Percentiles rank a stretch among this genome's conserved stretches.
Conservation (phyloP, 169 alveolate genomes). For the Plasmodium berghei region DNA sequence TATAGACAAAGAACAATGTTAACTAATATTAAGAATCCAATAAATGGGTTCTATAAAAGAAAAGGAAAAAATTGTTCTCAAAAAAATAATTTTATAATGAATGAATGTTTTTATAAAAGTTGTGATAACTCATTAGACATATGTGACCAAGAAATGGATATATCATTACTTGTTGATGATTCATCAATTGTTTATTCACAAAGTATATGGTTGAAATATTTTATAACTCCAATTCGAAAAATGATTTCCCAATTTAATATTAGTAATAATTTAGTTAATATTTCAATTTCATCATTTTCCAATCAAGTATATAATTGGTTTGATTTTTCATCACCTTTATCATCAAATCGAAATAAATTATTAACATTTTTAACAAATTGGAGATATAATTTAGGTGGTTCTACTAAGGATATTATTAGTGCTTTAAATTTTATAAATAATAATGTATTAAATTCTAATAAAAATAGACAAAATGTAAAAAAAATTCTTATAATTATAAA, state of each 20-base stretch:
- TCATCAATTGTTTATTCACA: conserved; percentile 16
- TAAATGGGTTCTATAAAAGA: conserved; percentile 52
- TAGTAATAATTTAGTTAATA: conserved; percentile 24
- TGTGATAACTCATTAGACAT: conserved; percentile 69
- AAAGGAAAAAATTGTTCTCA: conserved; percentile 64
- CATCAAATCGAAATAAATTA: conserved; percentile 25
- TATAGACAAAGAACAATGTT: conserved; percentile 4
- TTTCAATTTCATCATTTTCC: conserved; percentile 42
- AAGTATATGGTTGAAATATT: conserved; percentile 22
- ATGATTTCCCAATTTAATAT: conserved; percentile 36
- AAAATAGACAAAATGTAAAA: conserved; percentile 37
- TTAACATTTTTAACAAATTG: conserved; percentile 15
- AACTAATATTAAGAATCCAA: neutral
- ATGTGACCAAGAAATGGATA: conserved; percentile 35
- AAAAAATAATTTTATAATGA: conserved; percentile 15
- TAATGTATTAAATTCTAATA: conserved; percentile 18
- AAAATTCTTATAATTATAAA: conserved; percentile 37
- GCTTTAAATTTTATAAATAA: conserved; percentile 23
- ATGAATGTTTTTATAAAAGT: conserved; percentile 40
- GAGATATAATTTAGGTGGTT: conserved; percentile 51
- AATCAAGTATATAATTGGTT: conserved; percentile 12
- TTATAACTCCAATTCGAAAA: conserved; percentile 26
- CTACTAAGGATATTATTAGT: conserved; percentile 12
- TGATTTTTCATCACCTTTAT: conserved; percentile 16
- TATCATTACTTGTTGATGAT: conserved; percentile 45